Percentiles rank a stretch among this genome's conserved stretches.
Conservation (phyloP, 345 rosid genomes). For the thale cress (Arabidopsis thaliana) region DNA sequence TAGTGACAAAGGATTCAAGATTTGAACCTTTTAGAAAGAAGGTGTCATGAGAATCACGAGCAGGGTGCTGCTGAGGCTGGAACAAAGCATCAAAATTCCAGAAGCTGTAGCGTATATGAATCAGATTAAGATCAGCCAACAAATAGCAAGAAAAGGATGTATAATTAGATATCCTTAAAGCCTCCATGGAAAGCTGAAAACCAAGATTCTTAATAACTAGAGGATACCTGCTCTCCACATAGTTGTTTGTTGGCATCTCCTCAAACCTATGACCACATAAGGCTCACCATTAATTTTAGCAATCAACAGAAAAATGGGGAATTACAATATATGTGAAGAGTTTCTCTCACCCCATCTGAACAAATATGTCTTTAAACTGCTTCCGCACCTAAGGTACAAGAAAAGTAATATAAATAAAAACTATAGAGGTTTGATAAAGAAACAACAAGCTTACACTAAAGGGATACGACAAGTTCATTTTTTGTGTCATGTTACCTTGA, state of each 20-base stretch:
- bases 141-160: not conserved
- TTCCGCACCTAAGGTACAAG: conserved; percentile 62
- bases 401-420: not conserved
- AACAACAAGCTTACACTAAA: not conserved
- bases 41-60: conserved; percentile 96
- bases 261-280: conserved; percentile 68
- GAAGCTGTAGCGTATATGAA: conserved; percentile 58
- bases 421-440: not conserved
- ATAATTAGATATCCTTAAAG: conserved; percentile 2
- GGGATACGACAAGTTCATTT: not conserved
- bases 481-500: conserved; percentile 55
- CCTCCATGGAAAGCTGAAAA: not conserved
- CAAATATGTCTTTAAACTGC: conserved; percentile 75
- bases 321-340: not conserved
- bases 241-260: conserved; percentile 97
- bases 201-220: conserved; percentile 3
- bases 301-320: conserved; percentile 1
- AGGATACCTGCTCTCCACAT: conserved; percentile 87
- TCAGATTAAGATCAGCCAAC: conserved; percentile 7
- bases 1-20: conserved; percentile 18
- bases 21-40: conserved; percentile 76
- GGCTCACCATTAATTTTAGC: conserved; percentile 11
- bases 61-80: conserved; percentile 99
- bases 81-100: conserved; percentile 96
- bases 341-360: conserved; percentile 69